Evolutionary conservation across 345 rosid genomes (phyloP), one percentile per base, ranked within the genome.

Genomic region (Salix dunnii): DNA sequence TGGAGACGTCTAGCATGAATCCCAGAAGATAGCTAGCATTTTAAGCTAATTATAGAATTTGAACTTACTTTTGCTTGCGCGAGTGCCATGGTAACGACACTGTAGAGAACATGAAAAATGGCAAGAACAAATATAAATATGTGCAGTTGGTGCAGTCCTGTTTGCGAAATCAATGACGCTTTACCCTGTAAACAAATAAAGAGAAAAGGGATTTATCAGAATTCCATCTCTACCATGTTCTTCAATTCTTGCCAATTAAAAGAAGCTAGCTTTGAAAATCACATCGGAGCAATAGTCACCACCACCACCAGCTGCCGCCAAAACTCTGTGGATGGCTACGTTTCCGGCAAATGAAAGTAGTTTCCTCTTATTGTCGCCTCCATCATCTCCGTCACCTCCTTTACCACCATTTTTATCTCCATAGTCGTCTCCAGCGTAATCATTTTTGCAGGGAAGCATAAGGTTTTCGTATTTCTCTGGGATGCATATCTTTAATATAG

Each of bases 131-230:
- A 87, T 77, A 87, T 79, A 77, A 87, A 85, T 46, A 87, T 81
- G 74, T 87, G 89, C 73, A 87, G 61, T 69, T 87, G 89, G 40
- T 87, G 87, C 53, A 85, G 66, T 25, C 88, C 89, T 10, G 86
- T 71, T 31, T 73, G 73, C 9, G 89, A 85, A 20, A 87, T 78
- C 82, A 89, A 68, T 3, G 91, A 69, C 27, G 84, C 71, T 69
- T 85, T 71, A 6, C 79, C 87, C 91, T 89, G 46, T 10, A 77
- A 48, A 14, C 5, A 33, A 11, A 20, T 46, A 61, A 46, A 27
- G 16, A 64, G 36, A 64, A 13, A 6, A 4, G 16, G 68, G 21
- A 18, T 17, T 17, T 4, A 48, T 48, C 51, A 48, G 1, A 48
- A 16, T 14, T 16, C 20, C 51, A 48, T 5, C 51, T 48, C 18